Percentiles rank a stretch among this genome's conserved stretches.
phyloP scores from a whole-genome alignment of 495 filamentous ascomycete species.

The Talaromyces adpressus region DNA sequence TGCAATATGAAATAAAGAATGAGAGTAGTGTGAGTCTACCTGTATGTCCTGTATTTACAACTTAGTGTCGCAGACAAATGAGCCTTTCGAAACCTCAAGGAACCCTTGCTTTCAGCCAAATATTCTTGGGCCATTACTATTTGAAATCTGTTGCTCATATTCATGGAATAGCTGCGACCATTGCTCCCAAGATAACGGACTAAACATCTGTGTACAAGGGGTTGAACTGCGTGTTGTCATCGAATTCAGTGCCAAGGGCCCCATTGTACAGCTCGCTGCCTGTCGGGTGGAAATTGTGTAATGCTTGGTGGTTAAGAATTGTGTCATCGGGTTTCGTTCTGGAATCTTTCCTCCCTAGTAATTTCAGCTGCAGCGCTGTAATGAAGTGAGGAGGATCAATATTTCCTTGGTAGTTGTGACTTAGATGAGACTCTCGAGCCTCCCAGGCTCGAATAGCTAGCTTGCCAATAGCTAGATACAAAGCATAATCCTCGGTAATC shows the following conservation, averaged over 20 bases:
- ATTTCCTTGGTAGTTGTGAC: neutral
- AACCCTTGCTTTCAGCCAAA: neutral
- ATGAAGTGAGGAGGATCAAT: neutral
- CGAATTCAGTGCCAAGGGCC: neutral
- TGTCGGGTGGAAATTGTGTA: neutral
- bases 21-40: too few species aligned
- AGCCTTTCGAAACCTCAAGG: neutral
- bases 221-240: neutral
- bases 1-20: too few species aligned
- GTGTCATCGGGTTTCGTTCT: neutral
- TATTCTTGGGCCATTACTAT: neutral
- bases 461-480: conserved; percentile 11
- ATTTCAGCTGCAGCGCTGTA: conserved; percentile 1
- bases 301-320: neutral
- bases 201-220: neutral
- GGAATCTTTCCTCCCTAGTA: neutral
- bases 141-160: conserved; percentile 2
- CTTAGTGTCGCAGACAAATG: neutral
- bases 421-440: neutral
- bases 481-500: neutral
- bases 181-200: neutral
- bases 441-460: conserved; percentile 7
- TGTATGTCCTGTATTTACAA: neutral
- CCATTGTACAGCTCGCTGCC: neutral
- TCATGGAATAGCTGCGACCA: neutral